These are phyloP conservation scores for Saturnispora besseyi DNA, from an alignment of 805 yeast species.

Conservation along the genomic window DNA sequence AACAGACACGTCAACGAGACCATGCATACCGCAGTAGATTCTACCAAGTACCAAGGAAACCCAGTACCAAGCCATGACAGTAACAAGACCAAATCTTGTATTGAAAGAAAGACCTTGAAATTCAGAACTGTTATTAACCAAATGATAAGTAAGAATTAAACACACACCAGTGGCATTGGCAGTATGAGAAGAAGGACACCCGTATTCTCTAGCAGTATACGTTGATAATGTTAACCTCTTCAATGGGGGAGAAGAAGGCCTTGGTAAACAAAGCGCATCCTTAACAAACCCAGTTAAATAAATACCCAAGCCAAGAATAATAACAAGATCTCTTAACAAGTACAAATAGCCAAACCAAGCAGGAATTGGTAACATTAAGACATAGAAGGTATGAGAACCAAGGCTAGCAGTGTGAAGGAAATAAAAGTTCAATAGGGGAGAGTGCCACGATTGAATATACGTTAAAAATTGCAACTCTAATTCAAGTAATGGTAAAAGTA, in stretches of 20 bases:
- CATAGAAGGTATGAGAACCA: slow-evolving; percentile 92
- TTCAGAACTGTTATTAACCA: slow-evolving; percentile 14
- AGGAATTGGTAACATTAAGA: slow-evolving; percentile 76
- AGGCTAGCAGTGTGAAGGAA: slow-evolving; percentile 83
- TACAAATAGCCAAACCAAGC: slow-evolving; percentile 65
- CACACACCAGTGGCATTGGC: slow-evolving; percentile 88
- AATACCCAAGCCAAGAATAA: slow-evolving; percentile 61
- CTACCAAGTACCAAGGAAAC: slow-evolving; percentile 68
- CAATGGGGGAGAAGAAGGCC: slow-evolving; percentile 89
- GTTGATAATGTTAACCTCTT: slow-evolving; percentile 83
- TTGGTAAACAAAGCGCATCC: slow-evolving; percentile 81
- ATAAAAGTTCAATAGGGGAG: slow-evolving; percentile 51
- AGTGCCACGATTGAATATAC: slow-evolving; percentile 46
- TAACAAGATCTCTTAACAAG: slow-evolving; percentile 50
- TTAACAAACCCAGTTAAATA: slow-evolving; percentile 66
- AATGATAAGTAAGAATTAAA: slow-evolving; percentile 32
- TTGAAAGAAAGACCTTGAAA: background rate
- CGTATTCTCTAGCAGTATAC: slow-evolving; percentile 89
- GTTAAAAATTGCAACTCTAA: slow-evolving; percentile 57
- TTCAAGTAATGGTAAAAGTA: slow-evolving; percentile 47
- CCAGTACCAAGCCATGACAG: slow-evolving; percentile 39
- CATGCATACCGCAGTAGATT: slow-evolving; percentile 96
- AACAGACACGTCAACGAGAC: slow-evolving; percentile 61
- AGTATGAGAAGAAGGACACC: slow-evolving; percentile 90
- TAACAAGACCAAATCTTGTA: slow-evolving; percentile 6